phyloP scores from a whole-genome alignment of 139 green algal genomes.

The Micractinium sp. region DNA sequence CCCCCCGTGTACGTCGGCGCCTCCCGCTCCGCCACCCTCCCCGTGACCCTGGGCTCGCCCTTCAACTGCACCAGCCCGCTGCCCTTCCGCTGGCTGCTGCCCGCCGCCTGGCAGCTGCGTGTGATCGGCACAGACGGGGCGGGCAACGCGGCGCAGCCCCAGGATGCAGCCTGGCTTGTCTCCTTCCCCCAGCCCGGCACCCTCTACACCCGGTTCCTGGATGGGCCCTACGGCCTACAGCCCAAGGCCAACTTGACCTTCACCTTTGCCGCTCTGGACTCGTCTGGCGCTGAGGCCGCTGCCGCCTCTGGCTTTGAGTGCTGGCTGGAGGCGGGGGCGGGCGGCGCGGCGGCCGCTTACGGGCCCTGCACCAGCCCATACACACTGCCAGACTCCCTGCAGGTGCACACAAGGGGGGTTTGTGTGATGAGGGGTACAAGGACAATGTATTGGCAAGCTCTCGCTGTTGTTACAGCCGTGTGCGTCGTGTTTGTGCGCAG shows the following conservation, averaged over 20 bases:
- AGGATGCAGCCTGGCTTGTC: constrained; percentile 19
- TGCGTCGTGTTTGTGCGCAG: too few species aligned
- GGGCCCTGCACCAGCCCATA: constrained; percentile 4
- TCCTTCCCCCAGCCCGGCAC: neutral
- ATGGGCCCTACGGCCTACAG: constrained; percentile 21
- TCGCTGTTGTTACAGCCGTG: too few species aligned
- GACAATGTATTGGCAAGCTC: too few species aligned
- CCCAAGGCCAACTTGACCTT: constrained; percentile 22
- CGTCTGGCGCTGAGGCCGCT: neutral
- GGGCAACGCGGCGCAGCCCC: constrained; percentile 24
- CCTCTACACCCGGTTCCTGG: constrained; percentile 23
- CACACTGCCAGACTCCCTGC: neutral
- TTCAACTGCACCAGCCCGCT: constrained; percentile 39
- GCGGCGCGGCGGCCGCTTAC: neutral
- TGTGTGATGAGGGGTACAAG: neutral
- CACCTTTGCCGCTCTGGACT: constrained; percentile 11
- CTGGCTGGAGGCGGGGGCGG: constrained; percentile 7
- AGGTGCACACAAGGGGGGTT: neutral
- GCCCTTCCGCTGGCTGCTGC: constrained; percentile 45
- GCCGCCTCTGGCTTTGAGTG: neutral
- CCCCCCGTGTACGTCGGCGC: neutral
- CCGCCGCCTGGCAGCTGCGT: constrained; percentile 27
- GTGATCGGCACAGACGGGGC: constrained; percentile 36
- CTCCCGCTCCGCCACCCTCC: neutral
- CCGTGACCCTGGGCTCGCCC: constrained; percentile 14